These are phyloP conservation scores for Teunomyces barrocoloradensis DNA, from an alignment of 805 yeast genomes.

Conservation along the genomic window DNA sequence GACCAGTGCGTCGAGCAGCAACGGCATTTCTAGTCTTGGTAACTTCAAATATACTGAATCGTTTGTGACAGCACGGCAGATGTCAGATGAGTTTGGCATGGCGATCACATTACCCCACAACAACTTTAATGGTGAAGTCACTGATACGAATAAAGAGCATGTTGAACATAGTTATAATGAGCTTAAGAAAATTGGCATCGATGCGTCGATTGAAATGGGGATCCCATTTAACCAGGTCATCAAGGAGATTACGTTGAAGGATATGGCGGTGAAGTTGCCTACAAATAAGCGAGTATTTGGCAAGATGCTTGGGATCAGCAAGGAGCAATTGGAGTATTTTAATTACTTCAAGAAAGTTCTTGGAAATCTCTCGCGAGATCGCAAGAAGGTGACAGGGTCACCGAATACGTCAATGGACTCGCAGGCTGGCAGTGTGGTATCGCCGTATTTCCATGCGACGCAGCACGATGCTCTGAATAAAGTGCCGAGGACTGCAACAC, in stretches of 20 bases:
- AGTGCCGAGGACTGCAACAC: background rate
- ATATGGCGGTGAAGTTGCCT: slow-evolving; percentile 57
- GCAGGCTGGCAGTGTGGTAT: background rate
- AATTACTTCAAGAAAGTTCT: slow-evolving; percentile 38
- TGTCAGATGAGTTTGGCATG: slow-evolving; percentile 10
- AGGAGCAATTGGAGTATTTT: slow-evolving; percentile 32
- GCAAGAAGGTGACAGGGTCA: slow-evolving; percentile 19
- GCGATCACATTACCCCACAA: slow-evolving; percentile 19
- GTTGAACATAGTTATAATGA: slow-evolving; percentile 29
- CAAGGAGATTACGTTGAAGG: slow-evolving; percentile 40
- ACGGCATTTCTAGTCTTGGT: slow-evolving; percentile 5
- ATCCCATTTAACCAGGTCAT: slow-evolving; percentile 23
- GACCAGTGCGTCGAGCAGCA: background rate
- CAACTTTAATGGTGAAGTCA: slow-evolving; percentile 14
- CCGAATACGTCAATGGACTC: slow-evolving; percentile 1
- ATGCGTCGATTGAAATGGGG: slow-evolving; percentile 40
- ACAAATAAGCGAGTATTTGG: slow-evolving; percentile 46
- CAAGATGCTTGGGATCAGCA: slow-evolving; percentile 33
- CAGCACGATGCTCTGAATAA: slow-evolving; percentile 7
- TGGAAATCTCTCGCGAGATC: slow-evolving; percentile 27
- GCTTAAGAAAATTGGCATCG: slow-evolving; percentile 42
- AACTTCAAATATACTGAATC: slow-evolving; percentile 21
- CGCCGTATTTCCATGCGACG: slow-evolving; percentile 5
- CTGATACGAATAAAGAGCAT: slow-evolving; percentile 17
- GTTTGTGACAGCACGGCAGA: slow-evolving; percentile 23